Percentiles rank a stretch among this genome's conserved stretches.
Evolutionary conservation across 306 rosid genomes (phyloP).

Genomic region (Cucurbita moschata): DNA sequence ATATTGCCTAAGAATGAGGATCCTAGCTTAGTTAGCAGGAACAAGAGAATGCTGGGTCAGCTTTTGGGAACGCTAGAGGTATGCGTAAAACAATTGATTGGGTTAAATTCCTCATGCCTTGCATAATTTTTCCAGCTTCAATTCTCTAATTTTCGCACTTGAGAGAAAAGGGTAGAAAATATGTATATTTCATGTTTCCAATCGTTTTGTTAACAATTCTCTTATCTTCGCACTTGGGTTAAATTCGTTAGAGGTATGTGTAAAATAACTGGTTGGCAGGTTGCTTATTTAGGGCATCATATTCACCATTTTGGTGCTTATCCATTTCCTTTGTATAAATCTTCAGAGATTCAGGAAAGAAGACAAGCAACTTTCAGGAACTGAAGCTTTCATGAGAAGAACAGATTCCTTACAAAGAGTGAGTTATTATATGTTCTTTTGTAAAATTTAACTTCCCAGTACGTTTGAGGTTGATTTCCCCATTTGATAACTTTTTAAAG

Average conservation of each 20-base stretch:
- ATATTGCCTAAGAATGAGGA: conserved; percentile 82
- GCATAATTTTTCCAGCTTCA: background rate
- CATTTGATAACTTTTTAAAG: conserved; percentile 17
- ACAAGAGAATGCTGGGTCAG: conserved; percentile 90
- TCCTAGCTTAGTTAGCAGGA: conserved; percentile 84
- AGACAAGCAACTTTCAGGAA: conserved; percentile 69
- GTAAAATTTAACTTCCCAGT: background rate
- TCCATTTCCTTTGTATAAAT: conserved; percentile 3
- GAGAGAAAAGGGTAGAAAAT: background rate
- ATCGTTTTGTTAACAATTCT: background rate
- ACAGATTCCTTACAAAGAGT: conserved; percentile 79
- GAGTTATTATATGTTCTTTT: conserved; percentile 17
- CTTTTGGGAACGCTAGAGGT: conserved; percentile 95
- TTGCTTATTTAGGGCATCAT: background rate
- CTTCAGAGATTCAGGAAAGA: conserved; percentile 88
- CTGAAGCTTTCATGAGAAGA: conserved; percentile 86
- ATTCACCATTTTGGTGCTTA: conserved; percentile 1
- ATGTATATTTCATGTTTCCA: background rate
- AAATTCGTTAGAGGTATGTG: no score
- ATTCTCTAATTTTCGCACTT: background rate
- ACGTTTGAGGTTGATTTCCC: conserved; percentile 49
- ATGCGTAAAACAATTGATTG: conserved; percentile 7
- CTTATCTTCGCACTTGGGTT: no score
- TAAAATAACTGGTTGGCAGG: no score
- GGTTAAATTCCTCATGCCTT: background rate